Evolutionary conservation across 2,329 filamentous ascomycete genomes (phyloP).

Genomic region (Nothophoma quercina): DNA sequence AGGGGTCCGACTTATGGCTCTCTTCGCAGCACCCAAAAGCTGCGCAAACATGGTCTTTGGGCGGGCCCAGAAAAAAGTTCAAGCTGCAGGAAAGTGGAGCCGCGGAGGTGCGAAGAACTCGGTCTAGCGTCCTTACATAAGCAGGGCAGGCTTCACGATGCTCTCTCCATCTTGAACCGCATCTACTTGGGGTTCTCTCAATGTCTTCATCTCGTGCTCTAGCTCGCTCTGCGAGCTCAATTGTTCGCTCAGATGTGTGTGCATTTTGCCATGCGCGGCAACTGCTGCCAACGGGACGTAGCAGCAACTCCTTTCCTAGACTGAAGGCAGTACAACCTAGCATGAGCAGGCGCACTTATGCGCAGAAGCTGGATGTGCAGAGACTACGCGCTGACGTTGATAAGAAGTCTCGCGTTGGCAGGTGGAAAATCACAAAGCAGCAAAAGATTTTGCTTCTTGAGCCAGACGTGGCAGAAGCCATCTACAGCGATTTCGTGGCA

Average conservation of each 20-base stretch:
- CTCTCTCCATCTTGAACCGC: neutral
- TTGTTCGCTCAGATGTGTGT: constrained; percentile 23
- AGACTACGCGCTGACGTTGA: constrained; percentile 32
- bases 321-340: neutral
- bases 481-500: constrained; percentile 36
- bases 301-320: neutral
- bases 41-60: constrained; percentile 40
- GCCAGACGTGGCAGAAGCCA: constrained; percentile 26
- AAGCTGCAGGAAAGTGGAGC: constrained; percentile 19
- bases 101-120: constrained; percentile 17
- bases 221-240: constrained; percentile 13
- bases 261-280: constrained; percentile 30
- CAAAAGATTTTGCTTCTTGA: constrained; percentile 27
- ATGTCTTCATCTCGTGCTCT: constrained; percentile 33
- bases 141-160: constrained; percentile 1
- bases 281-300: neutral
- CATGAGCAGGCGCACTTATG: constrained; percentile 22
- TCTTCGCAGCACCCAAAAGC: constrained; percentile 40
- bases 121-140: constrained; percentile 7
- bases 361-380: constrained; percentile 26
- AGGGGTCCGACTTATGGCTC: constrained; percentile 41
- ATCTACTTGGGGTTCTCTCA: neutral
- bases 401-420: constrained; percentile 27
- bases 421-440: constrained; percentile 27
- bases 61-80: constrained; percentile 15